Base-by-base conservation (phyloP, 805 yeast species). In the Kurtzmaniella fragi region DNA sequence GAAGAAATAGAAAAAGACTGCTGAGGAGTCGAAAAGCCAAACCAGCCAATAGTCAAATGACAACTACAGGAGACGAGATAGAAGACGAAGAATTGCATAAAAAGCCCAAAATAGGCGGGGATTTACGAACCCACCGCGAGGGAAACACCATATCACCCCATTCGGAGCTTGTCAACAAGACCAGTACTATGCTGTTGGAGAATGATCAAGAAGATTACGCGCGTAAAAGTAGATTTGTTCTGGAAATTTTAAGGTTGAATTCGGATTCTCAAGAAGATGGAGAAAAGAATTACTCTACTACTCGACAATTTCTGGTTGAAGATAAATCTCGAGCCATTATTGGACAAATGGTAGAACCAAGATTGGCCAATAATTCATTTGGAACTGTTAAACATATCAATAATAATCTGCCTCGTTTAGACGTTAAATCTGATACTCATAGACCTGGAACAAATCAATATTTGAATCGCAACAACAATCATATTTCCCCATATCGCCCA, bases 1-100 rank as follows among this genome's bases (percentile, higher is more conserved):
- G 98, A 45, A 70, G 99, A 47, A 91, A 91, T 58, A 72, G 95
- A 43, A 86, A 83, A 54, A 61, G 95, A 46, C 75, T 66, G n/a
- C 25, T 20, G 25, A 20, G 25, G 25, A 20, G 25, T 52, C 66
- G 17, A 63, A 67, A 44, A 42, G 68, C 0, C 54, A 52, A 16
- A 43, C 37, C 20, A 17, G 28, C 26, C 33, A 32, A 32, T 41
- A 42, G 13, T 27, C 13, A 3, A 28, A 39, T 28, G 27, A 20
- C 28, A 30, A 42, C 28, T 17, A 26, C 32, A 9, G 35, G 20
- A 33, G 27, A 30, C 20, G 37, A 26, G 16, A 8, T 15, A 4
- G 31, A 28, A 13, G 16, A 15, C 5, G 14, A 7, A 4, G 31
- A 28, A 13, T 5, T 8, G 9, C 31, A 28, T 8, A 28, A 28